Conservation (phyloP, 306 rosid species). For the Astragalus glycyphyllos region DNA sequence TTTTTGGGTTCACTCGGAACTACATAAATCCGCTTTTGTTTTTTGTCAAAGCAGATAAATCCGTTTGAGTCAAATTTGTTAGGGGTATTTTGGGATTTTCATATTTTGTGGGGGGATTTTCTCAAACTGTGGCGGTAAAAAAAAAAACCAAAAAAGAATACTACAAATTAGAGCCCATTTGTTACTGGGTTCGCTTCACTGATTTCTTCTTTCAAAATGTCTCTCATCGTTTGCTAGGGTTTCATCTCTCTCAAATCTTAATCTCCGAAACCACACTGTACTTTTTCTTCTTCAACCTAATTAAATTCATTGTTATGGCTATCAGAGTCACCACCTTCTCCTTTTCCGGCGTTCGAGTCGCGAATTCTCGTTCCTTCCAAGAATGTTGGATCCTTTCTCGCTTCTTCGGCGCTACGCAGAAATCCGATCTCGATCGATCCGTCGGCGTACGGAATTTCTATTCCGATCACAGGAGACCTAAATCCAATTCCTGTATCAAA, state of each 20-base stretch:
- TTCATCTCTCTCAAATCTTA: constrained; percentile 30
- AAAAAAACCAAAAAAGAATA: no score
- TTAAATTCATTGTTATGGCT: constrained; percentile 66
- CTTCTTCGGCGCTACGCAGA: constrained; percentile 58
- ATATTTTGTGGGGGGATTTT: no score
- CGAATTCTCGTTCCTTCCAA: constrained; percentile 59
- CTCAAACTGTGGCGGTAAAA: no score
- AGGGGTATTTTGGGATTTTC: no score
- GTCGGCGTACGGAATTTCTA: constrained; percentile 51
- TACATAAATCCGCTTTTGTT: no score
- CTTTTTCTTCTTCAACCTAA: constrained; percentile 43
- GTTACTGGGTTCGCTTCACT: constrained; percentile 45
- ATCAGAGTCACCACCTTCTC: constrained; percentile 71
- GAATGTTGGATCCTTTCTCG: constrained; percentile 76
- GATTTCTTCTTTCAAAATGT: constrained; percentile 49
- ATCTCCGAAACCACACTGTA: constrained; percentile 51
- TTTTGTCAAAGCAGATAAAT: no score
- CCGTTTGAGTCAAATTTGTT: no score
- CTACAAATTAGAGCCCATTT: no score
- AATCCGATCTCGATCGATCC: constrained; percentile 57
- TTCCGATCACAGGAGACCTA: constrained; percentile 39
- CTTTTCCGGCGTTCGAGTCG: constrained; percentile 64
- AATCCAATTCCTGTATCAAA: constrained; percentile 41
- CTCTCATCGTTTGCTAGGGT: constrained; percentile 50
- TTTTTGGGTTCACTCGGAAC: no score